phyloP scores from a whole-genome alignment of 345 rosid species.

The Moricandia arvensis region DNA sequence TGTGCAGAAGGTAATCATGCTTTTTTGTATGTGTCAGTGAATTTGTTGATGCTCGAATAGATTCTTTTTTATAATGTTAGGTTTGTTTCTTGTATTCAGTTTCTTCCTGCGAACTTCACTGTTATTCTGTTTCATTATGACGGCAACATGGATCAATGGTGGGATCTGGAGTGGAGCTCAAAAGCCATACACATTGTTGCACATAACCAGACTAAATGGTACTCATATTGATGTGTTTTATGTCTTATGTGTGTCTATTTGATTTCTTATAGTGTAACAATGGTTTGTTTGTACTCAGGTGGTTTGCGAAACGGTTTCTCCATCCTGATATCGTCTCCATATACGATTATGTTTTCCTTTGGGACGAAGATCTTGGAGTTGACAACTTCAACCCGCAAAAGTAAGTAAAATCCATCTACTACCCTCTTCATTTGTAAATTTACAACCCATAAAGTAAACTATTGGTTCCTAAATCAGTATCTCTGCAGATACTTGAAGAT shows the following conservation, averaged over 20 bases:
- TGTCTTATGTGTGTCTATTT: too few species aligned
- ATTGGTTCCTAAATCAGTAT: constrained; percentile 18
- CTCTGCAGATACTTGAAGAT: constrained; percentile 67
- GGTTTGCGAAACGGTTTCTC: constrained; percentile 97
- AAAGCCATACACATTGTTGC: constrained; percentile 86
- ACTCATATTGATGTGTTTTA: constrained; percentile 81
- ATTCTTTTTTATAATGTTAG: constrained; percentile 37
- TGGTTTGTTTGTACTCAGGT: constrained; percentile 45
- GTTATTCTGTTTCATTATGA: constrained; percentile 91
- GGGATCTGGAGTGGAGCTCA: constrained; percentile 77
- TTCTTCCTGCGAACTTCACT: constrained; percentile 86
- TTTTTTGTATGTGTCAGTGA: constrained; percentile 4
- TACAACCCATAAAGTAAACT: neutral
- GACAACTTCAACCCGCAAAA: constrained; percentile 71
- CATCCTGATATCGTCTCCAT: constrained; percentile 82
- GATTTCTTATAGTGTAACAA: too few species aligned
- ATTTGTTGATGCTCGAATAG: neutral
- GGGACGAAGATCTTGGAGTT: constrained; percentile 99
- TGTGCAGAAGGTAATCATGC: constrained; percentile 67
- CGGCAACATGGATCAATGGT: constrained; percentile 81
- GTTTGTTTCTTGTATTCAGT: constrained; percentile 62
- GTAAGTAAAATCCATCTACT: constrained; percentile 34
- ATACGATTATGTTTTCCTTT: constrained; percentile 89
- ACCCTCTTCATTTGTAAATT: neutral
- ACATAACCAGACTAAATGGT: constrained; percentile 97